These are phyloP conservation scores for Xylariaceae sp. DNA, from an alignment of 2,329 filamentous ascomycete genomes.

Conservation along the genomic window DNA sequence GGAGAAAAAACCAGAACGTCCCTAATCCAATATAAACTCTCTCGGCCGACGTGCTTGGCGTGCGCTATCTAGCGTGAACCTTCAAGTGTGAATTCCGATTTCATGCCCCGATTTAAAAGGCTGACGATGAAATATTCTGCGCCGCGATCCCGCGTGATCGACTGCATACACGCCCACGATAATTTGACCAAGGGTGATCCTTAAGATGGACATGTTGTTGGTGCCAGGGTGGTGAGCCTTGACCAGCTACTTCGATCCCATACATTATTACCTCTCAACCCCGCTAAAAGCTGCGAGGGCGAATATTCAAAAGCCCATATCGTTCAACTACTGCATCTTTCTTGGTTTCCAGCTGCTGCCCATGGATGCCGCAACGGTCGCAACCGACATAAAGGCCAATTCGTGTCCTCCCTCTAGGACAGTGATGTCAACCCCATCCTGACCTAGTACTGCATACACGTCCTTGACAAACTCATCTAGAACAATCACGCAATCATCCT, in stretches of 20 bases:
- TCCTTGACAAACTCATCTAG: conserved; percentile 61
- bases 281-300: background rate
- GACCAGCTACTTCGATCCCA: background rate
- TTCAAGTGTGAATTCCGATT: background rate
- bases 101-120: background rate
- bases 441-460: conserved; percentile 52
- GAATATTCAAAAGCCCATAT: conserved; percentile 4
- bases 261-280: background rate
- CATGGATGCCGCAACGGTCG: conserved; percentile 49
- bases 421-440: conserved; percentile 52
- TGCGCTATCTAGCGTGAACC: background rate
- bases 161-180: too few species aligned
- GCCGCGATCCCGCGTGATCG: too few species aligned
- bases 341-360: conserved; percentile 20
- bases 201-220: too few species aligned
- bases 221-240: background rate
- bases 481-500: conserved; percentile 63
- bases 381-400: conserved; percentile 58
- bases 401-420: conserved; percentile 65
- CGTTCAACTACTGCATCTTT: background rate
- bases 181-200: too few species aligned
- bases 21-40: background rate
- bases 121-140: too few species aligned
- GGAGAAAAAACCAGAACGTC: too few species aligned
- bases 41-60: background rate